Evolutionary conservation across 208 protist genomes (phyloP).

Genomic region (Crithidia acanthocephali): DNA sequence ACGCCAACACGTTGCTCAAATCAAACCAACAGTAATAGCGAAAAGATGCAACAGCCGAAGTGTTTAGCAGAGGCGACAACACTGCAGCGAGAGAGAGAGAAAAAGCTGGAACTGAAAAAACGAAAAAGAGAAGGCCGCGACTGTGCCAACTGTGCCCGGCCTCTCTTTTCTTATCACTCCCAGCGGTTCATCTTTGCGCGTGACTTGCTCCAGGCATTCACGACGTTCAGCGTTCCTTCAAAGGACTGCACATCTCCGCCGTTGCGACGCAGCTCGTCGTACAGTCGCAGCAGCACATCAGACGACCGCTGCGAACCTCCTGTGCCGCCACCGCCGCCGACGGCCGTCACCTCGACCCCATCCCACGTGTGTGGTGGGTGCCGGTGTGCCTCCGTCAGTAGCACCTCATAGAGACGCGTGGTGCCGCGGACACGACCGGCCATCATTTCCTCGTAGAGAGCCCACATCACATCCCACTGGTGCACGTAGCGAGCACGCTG

Average conservation of each 20-base stretch:
- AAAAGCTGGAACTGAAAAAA: background rate
- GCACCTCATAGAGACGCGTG: constrained; percentile 51
- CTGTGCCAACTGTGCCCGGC: background rate
- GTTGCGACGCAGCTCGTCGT: constrained; percentile 57
- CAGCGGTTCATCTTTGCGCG: constrained; percentile 29
- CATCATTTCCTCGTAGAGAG: constrained; percentile 71
- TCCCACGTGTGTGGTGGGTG: constrained; percentile 44
- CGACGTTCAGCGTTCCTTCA: constrained; percentile 51
- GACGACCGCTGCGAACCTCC: constrained; percentile 26
- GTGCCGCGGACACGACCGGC: constrained; percentile 48
- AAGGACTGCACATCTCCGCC: constrained; percentile 63
- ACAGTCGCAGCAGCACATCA: constrained; percentile 57
- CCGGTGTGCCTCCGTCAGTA: constrained; percentile 46
- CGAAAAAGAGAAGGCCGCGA: background rate
- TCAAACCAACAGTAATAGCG: too few relatives aligned
- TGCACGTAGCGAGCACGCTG: constrained; percentile 55
- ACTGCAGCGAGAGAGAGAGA: background rate
- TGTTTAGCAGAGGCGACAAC: too few relatives aligned
- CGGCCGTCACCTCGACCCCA: background rate
- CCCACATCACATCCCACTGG: constrained; percentile 79
- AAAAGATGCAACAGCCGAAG: too few relatives aligned
- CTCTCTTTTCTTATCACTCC: background rate
- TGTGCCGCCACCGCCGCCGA: background rate
- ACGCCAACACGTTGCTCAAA: too few relatives aligned
- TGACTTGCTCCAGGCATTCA: constrained; percentile 79